Conservation (phyloP, 179 eudicot species). For the Carnegiea gigantea region DNA sequence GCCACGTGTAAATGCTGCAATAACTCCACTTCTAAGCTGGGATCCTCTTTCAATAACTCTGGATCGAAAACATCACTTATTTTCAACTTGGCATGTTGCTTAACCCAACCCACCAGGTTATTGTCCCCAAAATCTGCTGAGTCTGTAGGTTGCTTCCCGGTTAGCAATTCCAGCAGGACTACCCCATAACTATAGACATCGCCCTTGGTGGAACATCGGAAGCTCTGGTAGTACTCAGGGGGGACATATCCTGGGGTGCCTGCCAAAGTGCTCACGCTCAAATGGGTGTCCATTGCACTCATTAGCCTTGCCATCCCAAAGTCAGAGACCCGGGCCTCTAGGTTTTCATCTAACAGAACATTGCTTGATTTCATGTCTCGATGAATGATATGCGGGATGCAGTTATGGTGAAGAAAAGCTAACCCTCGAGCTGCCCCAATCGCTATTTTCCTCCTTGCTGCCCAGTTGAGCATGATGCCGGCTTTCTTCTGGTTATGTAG, state of each 20-base stretch:
- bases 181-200: slow-evolving; percentile 97
- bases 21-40: slow-evolving; percentile 68
- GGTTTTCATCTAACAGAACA: slow-evolving; percentile 70
- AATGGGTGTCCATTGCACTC: slow-evolving; percentile 90
- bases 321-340: slow-evolving; percentile 89
- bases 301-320: slow-evolving; percentile 93
- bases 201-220: slow-evolving; percentile 76
- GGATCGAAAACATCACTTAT: slow-evolving; percentile 75
- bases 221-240: slow-evolving; percentile 88
- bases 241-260: slow-evolving; percentile 98
- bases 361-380: slow-evolving; percentile 96
- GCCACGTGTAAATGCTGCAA: slow-evolving; percentile 75
- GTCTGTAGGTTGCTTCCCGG: slow-evolving; percentile 75
- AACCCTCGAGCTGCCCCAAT: slow-evolving; percentile 89
- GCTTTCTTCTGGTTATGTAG: slow-evolving; percentile 57
- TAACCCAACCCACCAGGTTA: slow-evolving; percentile 95
- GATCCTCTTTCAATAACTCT: slow-evolving; percentile 65
- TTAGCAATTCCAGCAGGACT: slow-evolving; percentile 80
- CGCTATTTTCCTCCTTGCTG: slow-evolving; percentile 72
- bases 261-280: slow-evolving; percentile 94
- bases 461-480: slow-evolving; percentile 76
- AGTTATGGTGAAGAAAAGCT: slow-evolving; percentile 90
- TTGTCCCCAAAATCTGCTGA: slow-evolving; percentile 90
- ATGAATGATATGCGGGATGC: slow-evolving; percentile 87
- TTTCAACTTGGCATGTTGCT: slow-evolving; percentile 56